Evolutionary conservation across 306 rosid genomes (phyloP), one percentile per base, ranked within the genome.

Genomic region (Castanospermum australe): DNA sequence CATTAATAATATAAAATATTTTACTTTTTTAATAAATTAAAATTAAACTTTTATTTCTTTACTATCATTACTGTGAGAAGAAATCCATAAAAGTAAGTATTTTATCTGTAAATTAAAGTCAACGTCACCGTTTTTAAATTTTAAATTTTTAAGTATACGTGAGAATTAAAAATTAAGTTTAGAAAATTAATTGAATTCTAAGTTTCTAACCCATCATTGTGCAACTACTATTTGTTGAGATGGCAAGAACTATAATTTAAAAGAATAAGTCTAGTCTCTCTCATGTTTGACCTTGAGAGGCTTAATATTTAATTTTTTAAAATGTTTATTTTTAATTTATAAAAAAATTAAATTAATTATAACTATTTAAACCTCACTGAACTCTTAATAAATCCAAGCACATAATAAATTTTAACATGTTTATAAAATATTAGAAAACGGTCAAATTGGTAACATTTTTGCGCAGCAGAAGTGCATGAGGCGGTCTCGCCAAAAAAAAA

Each of bases 381-480:
- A 22, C 44, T 59, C 25, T 57, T 24, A 42, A 59, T 60, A 61
- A 75, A 48, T 38, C 55, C 42, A 62, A 33, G 66, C 20, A 54
- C 10, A 8, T 64, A 35, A 67, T 67, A 39, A 38, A n/a, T n/a
- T n/a, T n/a, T n/a, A n/a, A n/a, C n/a, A n/a, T n/a, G n/a, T n/a
- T n/a, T n/a, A n/a, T n/a, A 20, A 5, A 30, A 0, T 7, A 32
- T 1, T 0, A 36, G 30, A 44, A 66, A 66, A 77, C 18, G 18
- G 30, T 56, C 39, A 68, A 68, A 55, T 41, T 70, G 6, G 67
- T 64, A 78, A 68, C 62, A 32, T 2, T 15, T 78, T 52, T 35
- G 8, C 8, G 76, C 28, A 68, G 5, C 30, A n/a, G 45, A 36
- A 71, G 73, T 71, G 78, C 78, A 71, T 50, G 73, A 70, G 73